Percentiles rank a stretch among this genome's conserved stretches.
phyloP scores from a whole-genome alignment of 2,329 filamentous ascomycete species.

The Fusarium sp. region DNA sequence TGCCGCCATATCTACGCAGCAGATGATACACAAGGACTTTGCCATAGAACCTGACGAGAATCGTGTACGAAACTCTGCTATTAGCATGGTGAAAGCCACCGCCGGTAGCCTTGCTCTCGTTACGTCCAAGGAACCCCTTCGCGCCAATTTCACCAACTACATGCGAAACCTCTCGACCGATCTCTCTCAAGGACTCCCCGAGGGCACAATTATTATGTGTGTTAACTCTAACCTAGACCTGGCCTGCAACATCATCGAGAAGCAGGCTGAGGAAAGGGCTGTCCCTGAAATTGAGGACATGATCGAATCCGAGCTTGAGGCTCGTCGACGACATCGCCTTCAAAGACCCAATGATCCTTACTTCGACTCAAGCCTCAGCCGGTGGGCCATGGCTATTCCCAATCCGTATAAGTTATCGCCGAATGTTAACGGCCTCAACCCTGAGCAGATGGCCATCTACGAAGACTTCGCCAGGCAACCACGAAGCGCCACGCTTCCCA shows the following conservation, averaged over 20 bases:
- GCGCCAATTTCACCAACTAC: constrained; percentile 97
- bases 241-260: constrained; percentile 93
- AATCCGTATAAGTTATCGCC: constrained; percentile 91
- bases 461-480: constrained; percentile 94
- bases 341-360: constrained; percentile 86
- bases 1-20: constrained; percentile 93
- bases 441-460: constrained; percentile 94
- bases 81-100: constrained; percentile 94
- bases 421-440: constrained; percentile 76
- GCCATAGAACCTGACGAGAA: constrained; percentile 92
- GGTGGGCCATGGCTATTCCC: constrained; percentile 94
- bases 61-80: constrained; percentile 84
- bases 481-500: constrained; percentile 68
- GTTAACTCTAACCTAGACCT: constrained; percentile 97
- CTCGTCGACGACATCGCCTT: constrained; percentile 79
- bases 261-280: constrained; percentile 93
- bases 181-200: constrained; percentile 84
- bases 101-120: constrained; percentile 94
- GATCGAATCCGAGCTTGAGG: constrained; percentile 83
- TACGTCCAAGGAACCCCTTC: constrained; percentile 96
- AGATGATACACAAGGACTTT: constrained; percentile 97
- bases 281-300: constrained; percentile 95
- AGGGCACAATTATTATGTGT: constrained; percentile 97
- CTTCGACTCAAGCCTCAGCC: constrained; percentile 82
- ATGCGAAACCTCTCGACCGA: constrained; percentile 78